Evolutionary conservation across 2,329 filamentous ascomycete genomes (phyloP).

Genomic region (Penicillium italicum): DNA sequence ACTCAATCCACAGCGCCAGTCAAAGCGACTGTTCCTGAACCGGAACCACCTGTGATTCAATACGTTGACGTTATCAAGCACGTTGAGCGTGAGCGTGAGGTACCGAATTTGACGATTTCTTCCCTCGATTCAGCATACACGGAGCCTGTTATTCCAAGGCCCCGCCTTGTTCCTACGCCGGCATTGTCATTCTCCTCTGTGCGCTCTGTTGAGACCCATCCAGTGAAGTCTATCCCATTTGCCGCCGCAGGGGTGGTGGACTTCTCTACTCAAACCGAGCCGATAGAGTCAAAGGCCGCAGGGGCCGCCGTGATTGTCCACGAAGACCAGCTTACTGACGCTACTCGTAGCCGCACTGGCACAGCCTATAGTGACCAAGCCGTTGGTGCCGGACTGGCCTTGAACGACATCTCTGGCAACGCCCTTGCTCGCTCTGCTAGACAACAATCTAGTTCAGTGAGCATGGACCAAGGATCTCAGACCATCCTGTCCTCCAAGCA

Average conservation of each 20-base stretch:
- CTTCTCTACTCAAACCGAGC: conserved; percentile 25
- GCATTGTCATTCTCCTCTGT: conserved; percentile 42
- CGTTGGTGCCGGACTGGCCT: conserved; percentile 45
- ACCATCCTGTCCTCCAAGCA: conserved; percentile 77
- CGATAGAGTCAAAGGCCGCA: conserved; percentile 18
- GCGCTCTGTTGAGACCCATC: conserved; percentile 45
- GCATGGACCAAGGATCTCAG: conserved; percentile 71
- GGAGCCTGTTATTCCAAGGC: conserved; percentile 32
- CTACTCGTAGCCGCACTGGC: conserved; percentile 36
- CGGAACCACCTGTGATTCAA: conserved; percentile 14
- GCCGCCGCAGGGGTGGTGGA: conserved; percentile 16
- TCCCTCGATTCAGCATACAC: conserved; percentile 26
- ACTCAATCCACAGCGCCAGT: conserved; percentile 27
- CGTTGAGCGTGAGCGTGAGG: conserved; percentile 14
- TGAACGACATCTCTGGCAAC: conserved; percentile 63
- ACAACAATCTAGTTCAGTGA: conserved; percentile 39
- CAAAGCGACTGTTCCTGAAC: conserved; percentile 17
- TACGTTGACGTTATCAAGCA: conserved; percentile 6
- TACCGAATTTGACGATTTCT: conserved; percentile 29
- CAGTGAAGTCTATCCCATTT: conserved; percentile 39
- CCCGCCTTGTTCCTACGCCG: conserved; percentile 20
- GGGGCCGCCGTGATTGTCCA: conserved; percentile 51
- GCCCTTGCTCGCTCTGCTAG: conserved; percentile 32
- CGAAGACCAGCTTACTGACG: conserved; percentile 62
- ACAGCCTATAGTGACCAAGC: conserved; percentile 29